A percentile compares a stretch with the other conserved stretches of the same genome.
Conservation (phyloP, 257 asterid species). For the Leonotis leonurus region DNA sequence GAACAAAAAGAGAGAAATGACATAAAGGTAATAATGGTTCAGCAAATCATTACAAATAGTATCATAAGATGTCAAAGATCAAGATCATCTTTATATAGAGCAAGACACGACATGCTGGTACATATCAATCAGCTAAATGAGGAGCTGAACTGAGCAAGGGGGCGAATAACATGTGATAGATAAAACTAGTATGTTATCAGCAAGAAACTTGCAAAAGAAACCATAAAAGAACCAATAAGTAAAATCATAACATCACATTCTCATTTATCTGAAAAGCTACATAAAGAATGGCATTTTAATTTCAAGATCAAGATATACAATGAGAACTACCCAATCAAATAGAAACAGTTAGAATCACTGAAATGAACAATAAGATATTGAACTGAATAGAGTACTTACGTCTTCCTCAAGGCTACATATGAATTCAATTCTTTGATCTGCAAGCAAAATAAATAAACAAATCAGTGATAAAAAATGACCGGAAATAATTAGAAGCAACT, state of each 20-base stretch:
- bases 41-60: too few relatives aligned
- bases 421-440: conserved; percentile 98
- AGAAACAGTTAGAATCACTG: background rate
- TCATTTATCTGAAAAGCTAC: background rate
- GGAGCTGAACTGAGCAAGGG: background rate
- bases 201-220: background rate
- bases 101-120: too few relatives aligned
- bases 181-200: background rate
- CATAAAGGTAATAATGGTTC: too few relatives aligned
- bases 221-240: background rate
- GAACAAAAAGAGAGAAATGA: too few relatives aligned
- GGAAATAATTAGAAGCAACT: background rate
- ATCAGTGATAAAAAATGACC: background rate
- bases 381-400: conserved; percentile 48
- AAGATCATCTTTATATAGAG: too few relatives aligned
- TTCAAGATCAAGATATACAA: background rate
- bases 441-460: conserved; percentile 18
- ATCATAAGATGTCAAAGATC: too few relatives aligned
- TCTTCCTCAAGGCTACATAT: conserved; percentile 87
- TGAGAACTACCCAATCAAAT: background rate
- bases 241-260: background rate
- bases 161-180: background rate
- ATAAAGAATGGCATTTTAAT: background rate
- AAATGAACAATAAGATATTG: conserved; percentile 13
- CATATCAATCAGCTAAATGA: background rate